phyloP scores from a whole-genome alignment of 257 asterid genomes.

The Rhazya stricta region DNA sequence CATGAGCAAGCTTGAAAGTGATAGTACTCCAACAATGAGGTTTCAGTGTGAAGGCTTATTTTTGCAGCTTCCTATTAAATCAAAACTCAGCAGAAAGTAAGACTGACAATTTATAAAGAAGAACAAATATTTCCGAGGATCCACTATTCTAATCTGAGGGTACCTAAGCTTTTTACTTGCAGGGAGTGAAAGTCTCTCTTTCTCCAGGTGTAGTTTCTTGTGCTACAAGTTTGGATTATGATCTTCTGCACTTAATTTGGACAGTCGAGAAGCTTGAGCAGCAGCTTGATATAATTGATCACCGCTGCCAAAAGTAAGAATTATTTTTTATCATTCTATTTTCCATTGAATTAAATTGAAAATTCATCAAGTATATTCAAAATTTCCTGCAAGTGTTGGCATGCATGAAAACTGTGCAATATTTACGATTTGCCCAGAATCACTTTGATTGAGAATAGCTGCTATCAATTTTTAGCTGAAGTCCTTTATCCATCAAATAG shows the following conservation, averaged over 20 bases:
- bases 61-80: not conserved
- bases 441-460: not conserved
- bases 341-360: not conserved
- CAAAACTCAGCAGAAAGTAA: not conserved
- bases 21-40: not conserved
- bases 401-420: not conserved
- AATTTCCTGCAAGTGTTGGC: not conserved
- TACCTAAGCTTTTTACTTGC: constrained; percentile 11
- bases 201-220: constrained; percentile 45
- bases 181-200: constrained; percentile 84
- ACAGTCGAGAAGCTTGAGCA: constrained; percentile 69
- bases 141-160: not conserved
- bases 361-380: not conserved
- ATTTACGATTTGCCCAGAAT: not conserved
- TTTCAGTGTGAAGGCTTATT: not conserved
- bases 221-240: constrained; percentile 49
- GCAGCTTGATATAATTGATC: constrained; percentile 62
- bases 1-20: not conserved
- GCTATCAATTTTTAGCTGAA: not conserved
- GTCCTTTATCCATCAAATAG: not conserved
- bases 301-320: constrained; percentile 53
- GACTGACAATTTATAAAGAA: not conserved
- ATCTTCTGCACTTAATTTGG: constrained; percentile 65
- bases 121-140: not conserved
- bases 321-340: constrained; percentile 2